Evolutionary conservation across 2,329 filamentous ascomycete genomes (phyloP).

Genomic region (Aspergillus viridinutans): DNA sequence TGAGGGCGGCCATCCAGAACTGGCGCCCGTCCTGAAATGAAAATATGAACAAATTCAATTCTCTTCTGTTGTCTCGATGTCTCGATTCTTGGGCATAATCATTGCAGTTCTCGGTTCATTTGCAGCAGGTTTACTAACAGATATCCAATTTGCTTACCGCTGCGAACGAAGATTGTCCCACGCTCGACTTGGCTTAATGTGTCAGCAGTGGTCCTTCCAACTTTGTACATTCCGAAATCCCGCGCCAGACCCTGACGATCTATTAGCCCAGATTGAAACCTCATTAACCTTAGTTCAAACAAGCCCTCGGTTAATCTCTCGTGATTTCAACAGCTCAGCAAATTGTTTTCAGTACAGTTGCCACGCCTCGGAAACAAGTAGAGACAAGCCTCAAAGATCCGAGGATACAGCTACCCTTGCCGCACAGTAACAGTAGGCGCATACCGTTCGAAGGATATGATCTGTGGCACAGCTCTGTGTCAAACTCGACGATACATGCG

Average conservation of each 20-base stretch:
- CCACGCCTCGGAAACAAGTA: not conserved
- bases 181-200: not conserved
- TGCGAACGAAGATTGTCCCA: not conserved
- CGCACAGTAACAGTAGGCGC: not conserved
- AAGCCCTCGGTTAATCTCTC: not conserved
- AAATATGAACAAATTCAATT: conserved; percentile 36
- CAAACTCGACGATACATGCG: too few relatives aligned
- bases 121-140: not conserved
- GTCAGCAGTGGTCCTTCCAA: not conserved
- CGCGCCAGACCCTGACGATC: not conserved
- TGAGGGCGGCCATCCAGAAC: conserved; percentile 32
- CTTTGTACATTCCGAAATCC: not conserved
- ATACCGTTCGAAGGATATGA: not conserved
- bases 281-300: not conserved
- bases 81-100: not conserved
- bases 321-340: not conserved
- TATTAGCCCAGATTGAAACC: not conserved
- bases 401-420: not conserved
- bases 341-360: not conserved
- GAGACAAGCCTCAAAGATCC: not conserved
- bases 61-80: conserved; percentile 11
- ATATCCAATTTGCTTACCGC: not conserved
- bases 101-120: not conserved
- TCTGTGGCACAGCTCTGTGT: not conserved
- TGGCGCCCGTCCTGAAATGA: conserved; percentile 38